These are phyloP conservation scores for Grigorovia yakushimaensis DNA, from an alignment of 805 yeast species.

Conservation along the genomic window DNA sequence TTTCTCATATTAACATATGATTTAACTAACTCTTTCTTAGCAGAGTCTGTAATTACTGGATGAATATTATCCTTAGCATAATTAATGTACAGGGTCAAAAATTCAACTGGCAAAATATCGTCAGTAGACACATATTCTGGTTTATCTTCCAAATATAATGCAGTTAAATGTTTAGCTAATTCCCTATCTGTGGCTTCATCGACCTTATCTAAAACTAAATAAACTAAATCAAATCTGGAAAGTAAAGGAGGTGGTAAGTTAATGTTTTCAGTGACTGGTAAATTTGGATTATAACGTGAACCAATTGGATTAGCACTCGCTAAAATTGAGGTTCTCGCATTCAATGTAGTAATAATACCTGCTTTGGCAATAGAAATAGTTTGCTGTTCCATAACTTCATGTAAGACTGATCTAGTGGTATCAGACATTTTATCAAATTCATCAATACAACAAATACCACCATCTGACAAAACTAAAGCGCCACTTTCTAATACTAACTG, in stretches of 20 bases:
- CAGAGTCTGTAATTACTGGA: constrained; percentile 73
- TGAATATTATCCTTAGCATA: constrained; percentile 81
- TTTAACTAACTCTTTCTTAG: constrained; percentile 75
- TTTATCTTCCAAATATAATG: constrained; percentile 80
- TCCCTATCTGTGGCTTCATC: constrained; percentile 78
- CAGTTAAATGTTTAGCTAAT: constrained; percentile 82
- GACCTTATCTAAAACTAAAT: constrained; percentile 83
- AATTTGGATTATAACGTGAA: constrained; percentile 86
- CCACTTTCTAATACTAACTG: constrained; percentile 93
- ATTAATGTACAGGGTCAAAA: constrained; percentile 79
- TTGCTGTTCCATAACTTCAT: constrained; percentile 99
- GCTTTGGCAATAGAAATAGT: constrained; percentile 97
- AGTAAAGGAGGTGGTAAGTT: constrained; percentile 94
- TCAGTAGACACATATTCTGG: constrained; percentile 61
- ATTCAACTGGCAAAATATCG: constrained; percentile 77
- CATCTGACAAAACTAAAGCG: constrained; percentile 92
- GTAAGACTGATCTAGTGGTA: constrained; percentile 85
- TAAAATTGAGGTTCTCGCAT: constrained; percentile 89
- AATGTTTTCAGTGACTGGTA: constrained; percentile 91
- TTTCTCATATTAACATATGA: constrained; percentile 91
- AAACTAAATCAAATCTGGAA: constrained; percentile 91
- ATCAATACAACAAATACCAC: constrained; percentile 97
- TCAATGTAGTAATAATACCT: constrained; percentile 92
- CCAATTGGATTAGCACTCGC: constrained; percentile 98
- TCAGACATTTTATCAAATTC: constrained; percentile 98